A percentile compares a stretch with the other conserved stretches of the same genome.
phyloP scores from a whole-genome alignment of 2,329 filamentous ascomycete genomes.

The Fusarium veterinarium region DNA sequence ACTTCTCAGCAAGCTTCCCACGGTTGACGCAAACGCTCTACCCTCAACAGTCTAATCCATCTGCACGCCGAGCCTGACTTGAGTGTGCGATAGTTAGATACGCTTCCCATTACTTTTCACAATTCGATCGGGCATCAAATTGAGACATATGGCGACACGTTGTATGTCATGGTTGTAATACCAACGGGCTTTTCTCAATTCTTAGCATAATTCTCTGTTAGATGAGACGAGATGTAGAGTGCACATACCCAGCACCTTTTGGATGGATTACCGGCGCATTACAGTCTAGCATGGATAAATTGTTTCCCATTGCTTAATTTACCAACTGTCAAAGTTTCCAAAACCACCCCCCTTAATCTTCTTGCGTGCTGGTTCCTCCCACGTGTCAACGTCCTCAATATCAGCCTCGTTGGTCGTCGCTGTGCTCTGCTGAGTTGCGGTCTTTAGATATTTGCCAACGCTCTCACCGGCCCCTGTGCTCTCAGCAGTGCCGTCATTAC shows the following conservation, averaged over 20 bases:
- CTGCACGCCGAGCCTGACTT: neutral
- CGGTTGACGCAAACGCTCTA: slow-evolving; percentile 38
- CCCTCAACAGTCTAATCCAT: slow-evolving; percentile 45
- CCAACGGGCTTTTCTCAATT: slow-evolving; percentile 10
- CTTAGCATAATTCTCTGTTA: slow-evolving; percentile 33
- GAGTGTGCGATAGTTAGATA: neutral
- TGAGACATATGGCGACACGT: slow-evolving; percentile 10
- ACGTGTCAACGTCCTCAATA: slow-evolving; percentile 71
- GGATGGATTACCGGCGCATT: slow-evolving; percentile 6
- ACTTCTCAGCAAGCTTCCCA: slow-evolving; percentile 43
- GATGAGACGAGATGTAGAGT: slow-evolving; percentile 18
- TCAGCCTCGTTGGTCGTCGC: slow-evolving; percentile 67
- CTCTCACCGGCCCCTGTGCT: slow-evolving; percentile 55
- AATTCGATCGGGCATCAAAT: slow-evolving; percentile 5
- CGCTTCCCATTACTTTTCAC: neutral
- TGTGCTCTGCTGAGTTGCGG: slow-evolving; percentile 51
- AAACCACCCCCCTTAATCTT: slow-evolving; percentile 84
- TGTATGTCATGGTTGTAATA: slow-evolving; percentile 15
- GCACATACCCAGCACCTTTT: slow-evolving; percentile 31
- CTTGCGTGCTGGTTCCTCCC: slow-evolving; percentile 80
- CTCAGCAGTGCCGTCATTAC: slow-evolving; percentile 71
- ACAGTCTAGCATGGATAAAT: neutral
- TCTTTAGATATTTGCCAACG: slow-evolving; percentile 86
- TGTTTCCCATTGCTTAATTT: slow-evolving; percentile 28
- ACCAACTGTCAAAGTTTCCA: slow-evolving; percentile 96